Evolutionary conservation across 306 rosid species (phyloP), one percentile per base, ranked within the genome.

Genomic region (Acmispon strigosus): DNA sequence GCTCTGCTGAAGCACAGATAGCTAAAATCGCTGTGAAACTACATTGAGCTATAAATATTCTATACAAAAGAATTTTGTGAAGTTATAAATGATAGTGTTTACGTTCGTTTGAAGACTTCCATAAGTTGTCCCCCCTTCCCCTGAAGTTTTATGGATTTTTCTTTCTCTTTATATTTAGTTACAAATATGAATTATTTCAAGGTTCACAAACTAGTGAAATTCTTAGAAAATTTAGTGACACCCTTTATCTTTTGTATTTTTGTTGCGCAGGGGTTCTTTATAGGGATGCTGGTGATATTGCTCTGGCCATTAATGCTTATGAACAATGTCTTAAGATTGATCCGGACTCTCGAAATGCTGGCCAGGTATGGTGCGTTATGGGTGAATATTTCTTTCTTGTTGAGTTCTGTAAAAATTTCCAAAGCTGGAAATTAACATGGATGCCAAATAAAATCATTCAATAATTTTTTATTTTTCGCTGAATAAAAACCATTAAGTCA

Each of bases 281-380:
- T 69, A 87, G 98, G 69, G 98, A 94, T 82, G 97, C 96, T 65
- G 98, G 98, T 65, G 89, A 90, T 75, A 94, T 94, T 68, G 57
- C 88, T 58, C 66, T 81, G 49, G 95, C 98, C 48, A 84, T 94
- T 83, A 86, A 86, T 83, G 97, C 98, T 5, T 94, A 94, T 76
- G 98, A 94, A 82, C 92, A 84, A 60, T 94, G 98, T 72, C 95
- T 94, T 51, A 89, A 87, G 84, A 94, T 94, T 64, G 98, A 94
- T 80, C 98, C 95, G 0, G 98, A 94, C 78, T 94, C 98, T 72
- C 87, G 98, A 58, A 94, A 94, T 84, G 98, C 98, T 74, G 97
- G 98, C 84, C 98, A 94, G 98, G 98, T 94, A 72, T 70, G 72
- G 51, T 42, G 20, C 57, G 42, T 83, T 53, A 12, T 58, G 71